A percentile compares a stretch with the other conserved stretches of the same genome.
These are phyloP conservation scores for Penicillium vulpinum DNA, from an alignment of 2,329 filamentous ascomycete species.

Conservation along the genomic window DNA sequence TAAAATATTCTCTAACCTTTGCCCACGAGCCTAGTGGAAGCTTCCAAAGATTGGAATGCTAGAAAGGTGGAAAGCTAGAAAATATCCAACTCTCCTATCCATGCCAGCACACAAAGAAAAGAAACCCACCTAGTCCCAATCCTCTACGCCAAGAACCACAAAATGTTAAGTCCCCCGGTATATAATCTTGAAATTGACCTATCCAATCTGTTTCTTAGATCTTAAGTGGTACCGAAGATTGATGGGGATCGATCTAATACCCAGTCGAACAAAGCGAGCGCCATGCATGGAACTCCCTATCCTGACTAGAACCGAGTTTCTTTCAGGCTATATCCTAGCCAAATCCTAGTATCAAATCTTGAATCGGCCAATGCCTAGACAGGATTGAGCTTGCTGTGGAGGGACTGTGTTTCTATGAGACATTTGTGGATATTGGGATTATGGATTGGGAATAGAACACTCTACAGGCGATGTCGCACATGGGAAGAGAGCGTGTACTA, in stretches of 20 bases:
- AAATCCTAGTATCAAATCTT: background rate
- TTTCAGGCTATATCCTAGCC: background rate
- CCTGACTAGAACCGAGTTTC: background rate
- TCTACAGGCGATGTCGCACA: background rate
- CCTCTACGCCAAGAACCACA: background rate
- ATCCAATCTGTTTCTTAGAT: background rate
- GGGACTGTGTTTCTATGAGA: background rate
- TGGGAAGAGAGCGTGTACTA: background rate
- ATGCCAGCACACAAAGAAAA: slow-evolving; percentile 6
- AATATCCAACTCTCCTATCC: no score
- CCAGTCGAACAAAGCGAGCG: background rate
- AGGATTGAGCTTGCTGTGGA: background rate
- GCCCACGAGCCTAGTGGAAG: no score
- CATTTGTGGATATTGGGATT: background rate
- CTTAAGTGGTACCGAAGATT: background rate
- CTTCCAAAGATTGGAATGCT: no score
- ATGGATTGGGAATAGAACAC: background rate
- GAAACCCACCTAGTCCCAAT: background rate
- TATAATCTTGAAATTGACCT: no score
- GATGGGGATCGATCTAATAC: background rate
- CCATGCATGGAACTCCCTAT: background rate
- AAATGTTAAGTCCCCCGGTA: no score
- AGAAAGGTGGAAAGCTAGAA: no score
- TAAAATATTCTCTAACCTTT: no score
- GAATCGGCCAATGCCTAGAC: background rate